Evolutionary conservation across 2,329 filamentous ascomycete genomes (phyloP), one percentile per base, ranked within the genome.

Genomic region (Cyphellophora europaea): DNA sequence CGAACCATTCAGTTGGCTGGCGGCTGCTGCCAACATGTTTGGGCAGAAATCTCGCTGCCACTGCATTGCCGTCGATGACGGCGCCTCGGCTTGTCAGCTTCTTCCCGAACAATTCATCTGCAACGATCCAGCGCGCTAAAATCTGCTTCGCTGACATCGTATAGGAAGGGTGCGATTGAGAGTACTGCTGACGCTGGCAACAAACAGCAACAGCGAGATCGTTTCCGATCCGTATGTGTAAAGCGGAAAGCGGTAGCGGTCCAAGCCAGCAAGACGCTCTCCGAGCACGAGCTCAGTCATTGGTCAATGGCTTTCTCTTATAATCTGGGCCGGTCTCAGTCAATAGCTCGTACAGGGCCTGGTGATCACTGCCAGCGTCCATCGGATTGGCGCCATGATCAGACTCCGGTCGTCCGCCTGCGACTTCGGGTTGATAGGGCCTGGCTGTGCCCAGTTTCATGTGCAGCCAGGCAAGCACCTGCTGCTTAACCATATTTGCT

Each of bases 401-500:
- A n/a, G n/a, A n/a, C n/a, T n/a, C n/a, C n/a, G n/a, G n/a, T n/a
- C n/a, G n/a, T n/a, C n/a, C n/a, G n/a, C n/a, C n/a, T n/a, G n/a
- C n/a, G n/a, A n/a, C 23, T 32, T 73, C 71, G 3, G 71, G 69
- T 14, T 71, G 58, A 49, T 72, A 74, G 3, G 70, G 65, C 31
- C 66, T 56, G 14, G 72, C 60, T n/a, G 65, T 63, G 5, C 66
- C 67, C 4, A 69, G 56, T 36, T 71, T 70, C 48, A 63, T 66
- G 43, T 76, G 72, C 14, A 74, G 55, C 54, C 67, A 65, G 29
- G 62, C 61, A 12, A 72, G 62, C 6, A 67, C 59, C 12, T 68
- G 69, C 33, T 71, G 66, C 40, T 75, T 75, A 40, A 74, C 55
- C 14, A 75, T 59, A 42, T 75, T 74, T 30, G 69, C 69, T 2